Evolutionary conservation across 2,329 filamentous ascomycete species (phyloP).

Genomic region (Arthrobotrys conoides): DNA sequence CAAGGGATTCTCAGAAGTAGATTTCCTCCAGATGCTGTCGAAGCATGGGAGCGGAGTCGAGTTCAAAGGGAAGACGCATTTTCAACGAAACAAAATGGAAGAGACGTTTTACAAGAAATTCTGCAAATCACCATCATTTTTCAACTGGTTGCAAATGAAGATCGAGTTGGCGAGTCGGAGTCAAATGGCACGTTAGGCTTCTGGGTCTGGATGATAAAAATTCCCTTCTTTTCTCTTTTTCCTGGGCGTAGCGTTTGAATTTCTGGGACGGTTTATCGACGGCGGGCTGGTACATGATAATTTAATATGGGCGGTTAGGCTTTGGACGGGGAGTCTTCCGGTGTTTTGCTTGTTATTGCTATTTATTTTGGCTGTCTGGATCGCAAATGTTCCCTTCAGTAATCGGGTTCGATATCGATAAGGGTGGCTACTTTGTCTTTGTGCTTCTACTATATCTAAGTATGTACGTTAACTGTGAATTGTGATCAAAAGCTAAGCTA

Average conservation of each 20-base stretch:
- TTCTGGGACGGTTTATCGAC: background rate
- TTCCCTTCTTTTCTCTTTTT: slow-evolving; percentile 11
- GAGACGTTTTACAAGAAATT: slow-evolving; percentile 64
- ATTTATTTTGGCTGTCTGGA: background rate
- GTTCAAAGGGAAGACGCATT: slow-evolving; percentile 65
- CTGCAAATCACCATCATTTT: slow-evolving; percentile 64
- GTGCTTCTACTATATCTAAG: background rate
- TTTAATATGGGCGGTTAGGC: slow-evolving; percentile 22
- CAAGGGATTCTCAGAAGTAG: slow-evolving; percentile 63
- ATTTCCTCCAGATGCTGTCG: slow-evolving; percentile 62
- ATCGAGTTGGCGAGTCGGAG: slow-evolving; percentile 61
- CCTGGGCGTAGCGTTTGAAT: slow-evolving; percentile 12
- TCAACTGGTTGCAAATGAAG: slow-evolving; percentile 64
- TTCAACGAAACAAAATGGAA: slow-evolving; percentile 62
- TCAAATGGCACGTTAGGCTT: slow-evolving; percentile 49
- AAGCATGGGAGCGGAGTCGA: slow-evolving; percentile 64
- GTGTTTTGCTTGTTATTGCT: background rate
- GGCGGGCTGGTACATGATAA: slow-evolving; percentile 13
- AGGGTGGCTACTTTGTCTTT: slow-evolving; percentile 29
- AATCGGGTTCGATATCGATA: slow-evolving; percentile 2
- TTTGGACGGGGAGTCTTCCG: slow-evolving; percentile 34
- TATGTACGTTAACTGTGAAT: background rate
- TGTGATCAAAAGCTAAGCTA: slow-evolving; percentile 27
- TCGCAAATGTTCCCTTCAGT: slow-evolving; percentile 1
- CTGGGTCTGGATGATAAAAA: slow-evolving; percentile 5